Conservation (phyloP, 805 yeast species). For the Yamadazyma endophytica region DNA sequence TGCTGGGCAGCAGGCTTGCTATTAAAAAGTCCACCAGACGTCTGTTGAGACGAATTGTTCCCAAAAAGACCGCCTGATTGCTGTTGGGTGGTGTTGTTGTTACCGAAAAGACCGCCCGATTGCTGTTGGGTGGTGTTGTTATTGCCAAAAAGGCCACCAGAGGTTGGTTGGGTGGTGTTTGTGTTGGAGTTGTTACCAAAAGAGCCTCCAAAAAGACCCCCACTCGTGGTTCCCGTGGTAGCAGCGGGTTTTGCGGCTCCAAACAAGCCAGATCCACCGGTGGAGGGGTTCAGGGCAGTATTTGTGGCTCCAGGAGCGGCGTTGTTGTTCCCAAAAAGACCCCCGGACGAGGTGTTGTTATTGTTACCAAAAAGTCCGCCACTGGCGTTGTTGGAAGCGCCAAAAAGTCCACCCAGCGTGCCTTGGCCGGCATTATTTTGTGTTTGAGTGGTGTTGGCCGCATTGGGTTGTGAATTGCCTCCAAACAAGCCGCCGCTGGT, state of each 20-base stretch:
- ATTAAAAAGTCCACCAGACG: slow-evolving; percentile 23
- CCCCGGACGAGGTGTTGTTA: slow-evolving; percentile 9
- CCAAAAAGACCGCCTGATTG: slow-evolving; percentile 32
- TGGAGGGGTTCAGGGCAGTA: too few relatives aligned
- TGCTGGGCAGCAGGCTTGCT: slow-evolving; percentile 3
- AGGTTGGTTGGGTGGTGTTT: slow-evolving; percentile 5
- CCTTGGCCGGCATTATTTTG: slow-evolving; percentile 16
- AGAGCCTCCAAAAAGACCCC: too few relatives aligned
- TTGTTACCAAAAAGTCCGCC: slow-evolving; percentile 23
- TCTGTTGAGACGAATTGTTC: slow-evolving; percentile 6
- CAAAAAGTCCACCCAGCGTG: slow-evolving; percentile 38
- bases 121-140: slow-evolving; percentile 3
- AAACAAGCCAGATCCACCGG: too few relatives aligned
- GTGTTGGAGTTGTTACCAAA: slow-evolving; percentile 9
- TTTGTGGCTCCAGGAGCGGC: slow-evolving; percentile 1
- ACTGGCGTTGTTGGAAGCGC: slow-evolving; percentile 12
- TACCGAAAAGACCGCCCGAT: slow-evolving; percentile 15
- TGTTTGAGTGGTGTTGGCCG: slow-evolving; percentile 5
- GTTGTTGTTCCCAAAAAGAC: slow-evolving; percentile 13
- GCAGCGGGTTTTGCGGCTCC: too few relatives aligned
- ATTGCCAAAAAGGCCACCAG: slow-evolving; percentile 11
- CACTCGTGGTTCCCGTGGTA: too few relatives aligned
- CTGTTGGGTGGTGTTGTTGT: slow-evolving; percentile 3
- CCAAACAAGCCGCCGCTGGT: slow-evolving; percentile 22
- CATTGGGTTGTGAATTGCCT: slow-evolving; percentile 4